Evolutionary conservation across 2,329 filamentous ascomycete genomes (phyloP), one percentile per base, ranked within the genome.

Genomic region (Claviceps cyperi): DNA sequence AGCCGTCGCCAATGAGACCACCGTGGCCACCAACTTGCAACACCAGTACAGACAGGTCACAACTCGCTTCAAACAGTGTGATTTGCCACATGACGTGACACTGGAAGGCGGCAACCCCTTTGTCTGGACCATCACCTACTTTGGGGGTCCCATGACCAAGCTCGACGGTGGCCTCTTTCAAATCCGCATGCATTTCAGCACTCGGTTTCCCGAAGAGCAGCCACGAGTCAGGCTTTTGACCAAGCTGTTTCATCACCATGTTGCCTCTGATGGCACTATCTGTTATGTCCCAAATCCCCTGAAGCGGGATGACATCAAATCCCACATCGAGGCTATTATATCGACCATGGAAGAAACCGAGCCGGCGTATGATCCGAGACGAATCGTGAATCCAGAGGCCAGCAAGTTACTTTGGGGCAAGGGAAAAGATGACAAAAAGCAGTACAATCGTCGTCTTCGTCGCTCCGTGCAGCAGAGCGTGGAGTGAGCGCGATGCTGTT

Each of bases 131-230:
- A 64, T 97, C 52, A 92, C 87, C 1, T 90, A 95, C 63, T 94
- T 96, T 62, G 92, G 92, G 24, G 79, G 83, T 50, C 87, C 89
- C 0, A 94, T 92, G 84, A 94, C 89, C 5, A 89, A 94, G 57
- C 77, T 97, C 2, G 91, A 97, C 58, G 91, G 90, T 15, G 89
- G 91, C 2, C 77, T 97, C 53, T 91, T 97, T 69, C 80, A 79
- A 53, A 83, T 96, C 64, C 83, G 76, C 58, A 73, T 97, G 50
- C 74, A 74, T 59, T 83, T 97, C 59, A 94, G 88, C 58, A 83
- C 87, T 5, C 78, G 80, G 5, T 97, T 96, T 60, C 92, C 92
- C 0, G 80, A 86, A 40, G 86, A 94, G 58, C 87, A 95, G 59
- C 92, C 91, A 22, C 81, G 91, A 36, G 84, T 90, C 50, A 81